Evolutionary conservation across 768 basidiomycete species (phyloP), one percentile per base, ranked within the genome.

Genomic region (Termitomyces sp.): DNA sequence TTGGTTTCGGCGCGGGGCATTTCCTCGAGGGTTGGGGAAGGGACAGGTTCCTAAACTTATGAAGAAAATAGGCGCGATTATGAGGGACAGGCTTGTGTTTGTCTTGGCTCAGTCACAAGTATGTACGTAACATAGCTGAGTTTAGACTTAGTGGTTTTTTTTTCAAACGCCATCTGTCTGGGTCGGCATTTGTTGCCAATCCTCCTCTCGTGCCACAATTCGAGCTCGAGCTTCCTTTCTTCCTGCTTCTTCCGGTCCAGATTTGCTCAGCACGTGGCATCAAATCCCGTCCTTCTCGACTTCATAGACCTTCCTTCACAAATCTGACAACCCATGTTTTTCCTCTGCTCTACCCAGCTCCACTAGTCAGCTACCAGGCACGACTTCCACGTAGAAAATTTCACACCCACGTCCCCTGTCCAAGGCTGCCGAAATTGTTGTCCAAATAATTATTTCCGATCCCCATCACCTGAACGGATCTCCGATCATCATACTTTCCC

Each of bases 1-100:
- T 71, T 70, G 18, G 70, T 64, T 10, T 73, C 72, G 55, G 68
- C 72, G 61, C 76, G 74, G 66, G 76, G 76, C 76, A 77, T 62
- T 22, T 58, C 43, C 71, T 52, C 41, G 61, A 65, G 61, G 61
- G 63, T 60, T 61, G 58, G 55, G 63, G 65, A 65, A 65, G 67
- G 63, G 65, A 63, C 59, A 53, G 53, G 58, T 54, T 26, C n/a
- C 51, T 8, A 35, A 36, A 44, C 28, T 50, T 45, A 47, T 36
- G 54, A 38, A 46, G 58, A 63, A 66, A 64, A 63, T 64, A 66
- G 65, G 65, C 63, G 66, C 58, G 57, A 59, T 67, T 67, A 67
- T 67, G 64, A 67, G 59, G 63, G 56, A 36, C 47, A 36, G 22
- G 32, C 54, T 60, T 66, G 61, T 65, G 67, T 66, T 67, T 67